Conservation (phyloP, 805 yeast genomes). For the Phaffomyces opuntiae region DNA sequence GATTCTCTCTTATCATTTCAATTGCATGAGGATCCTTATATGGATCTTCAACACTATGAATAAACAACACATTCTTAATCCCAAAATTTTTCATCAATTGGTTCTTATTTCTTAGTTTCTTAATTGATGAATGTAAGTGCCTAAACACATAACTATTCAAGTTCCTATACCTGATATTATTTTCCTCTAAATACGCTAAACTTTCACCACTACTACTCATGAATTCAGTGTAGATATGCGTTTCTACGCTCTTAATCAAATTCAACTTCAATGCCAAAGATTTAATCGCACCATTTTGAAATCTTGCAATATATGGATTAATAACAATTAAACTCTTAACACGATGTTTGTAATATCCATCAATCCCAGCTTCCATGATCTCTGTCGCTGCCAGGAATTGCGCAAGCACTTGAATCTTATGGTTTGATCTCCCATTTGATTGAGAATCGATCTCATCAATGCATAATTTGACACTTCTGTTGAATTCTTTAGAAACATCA, state of each 20-base stretch:
- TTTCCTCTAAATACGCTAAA: not conserved
- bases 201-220: not conserved
- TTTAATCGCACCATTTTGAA: not conserved
- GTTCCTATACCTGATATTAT: conserved; percentile 3
- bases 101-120: not conserved
- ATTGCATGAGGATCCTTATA: conserved; percentile 1
- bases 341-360: conserved; percentile 11
- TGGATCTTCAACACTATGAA: conserved; percentile 13
- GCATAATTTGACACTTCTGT: conserved; percentile 14
- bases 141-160: not conserved
- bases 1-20: conserved; percentile 9
- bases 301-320: conserved; percentile 13
- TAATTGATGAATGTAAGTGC: conserved; percentile 1
- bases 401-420: conserved; percentile 13
- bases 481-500: conserved; percentile 12
- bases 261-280: not conserved
- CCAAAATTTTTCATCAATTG: conserved; percentile 2
- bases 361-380: conserved; percentile 13
- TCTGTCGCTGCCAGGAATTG: conserved; percentile 13
- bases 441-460: conserved; percentile 13
- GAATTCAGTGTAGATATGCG: not conserved
- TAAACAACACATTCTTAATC: conserved; percentile 9
- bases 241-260: not conserved
- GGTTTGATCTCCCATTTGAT: not conserved
- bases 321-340: conserved; percentile 12